These are phyloP conservation scores for Kurtzmaniella fragi DNA, from an alignment of 805 yeast genomes.

Conservation along the genomic window DNA sequence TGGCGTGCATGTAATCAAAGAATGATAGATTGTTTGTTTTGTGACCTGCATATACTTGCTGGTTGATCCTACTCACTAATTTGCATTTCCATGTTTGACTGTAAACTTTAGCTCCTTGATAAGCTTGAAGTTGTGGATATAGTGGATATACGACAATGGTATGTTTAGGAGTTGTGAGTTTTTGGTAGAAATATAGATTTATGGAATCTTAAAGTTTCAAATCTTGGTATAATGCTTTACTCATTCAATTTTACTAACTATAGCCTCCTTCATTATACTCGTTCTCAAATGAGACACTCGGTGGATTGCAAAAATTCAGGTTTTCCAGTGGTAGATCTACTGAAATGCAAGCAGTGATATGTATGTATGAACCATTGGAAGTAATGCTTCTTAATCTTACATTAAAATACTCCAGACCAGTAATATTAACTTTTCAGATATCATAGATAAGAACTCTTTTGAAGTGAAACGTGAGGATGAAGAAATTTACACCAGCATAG, in stretches of 20 bases:
- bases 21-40: no score
- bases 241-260: not conserved
- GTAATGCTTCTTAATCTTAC: not conserved
- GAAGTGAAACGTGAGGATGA: constrained; percentile 47
- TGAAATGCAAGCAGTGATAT: constrained; percentile 56
- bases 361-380: constrained; percentile 24
- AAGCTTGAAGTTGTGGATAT: no score
- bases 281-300: constrained; percentile 56
- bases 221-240: no score
- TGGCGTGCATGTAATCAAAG: no score
- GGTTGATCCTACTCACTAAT: no score
- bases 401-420: no score
- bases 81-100: no score
- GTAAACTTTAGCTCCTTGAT: no score
- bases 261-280: constrained; percentile 46
- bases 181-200: no score
- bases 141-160: no score
- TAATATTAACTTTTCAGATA: constrained; percentile 21
- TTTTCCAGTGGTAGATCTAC: constrained; percentile 63
- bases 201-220: not conserved
- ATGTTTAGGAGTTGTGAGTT: no score
- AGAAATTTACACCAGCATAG: constrained; percentile 46
- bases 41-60: no score
- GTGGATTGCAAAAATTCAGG: constrained; percentile 65
- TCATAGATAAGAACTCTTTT: constrained; percentile 52